Conservation (phyloP, 2,329 filamentous ascomycete species). For the Ilyonectria destructans region DNA sequence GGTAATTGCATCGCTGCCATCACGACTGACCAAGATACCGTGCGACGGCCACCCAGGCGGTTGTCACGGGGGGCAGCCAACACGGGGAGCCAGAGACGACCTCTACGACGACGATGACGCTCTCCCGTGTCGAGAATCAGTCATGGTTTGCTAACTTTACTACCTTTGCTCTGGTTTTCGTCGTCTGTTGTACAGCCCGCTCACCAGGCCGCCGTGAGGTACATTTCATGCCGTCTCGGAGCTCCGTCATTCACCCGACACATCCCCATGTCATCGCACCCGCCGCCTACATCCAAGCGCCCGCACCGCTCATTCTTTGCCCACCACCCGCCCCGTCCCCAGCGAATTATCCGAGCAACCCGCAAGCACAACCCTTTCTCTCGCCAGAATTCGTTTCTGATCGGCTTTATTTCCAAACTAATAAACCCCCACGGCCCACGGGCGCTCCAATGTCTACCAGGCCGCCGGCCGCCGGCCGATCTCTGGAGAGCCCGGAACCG, state of each 20-base stretch:
- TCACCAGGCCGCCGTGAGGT: constrained; percentile 5
- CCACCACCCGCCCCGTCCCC: neutral
- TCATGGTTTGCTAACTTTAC: neutral
- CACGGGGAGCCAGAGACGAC: neutral
- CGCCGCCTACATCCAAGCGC: constrained; percentile 13
- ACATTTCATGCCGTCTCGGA: neutral
- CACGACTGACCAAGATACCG: constrained; percentile 7
- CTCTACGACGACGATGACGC: neutral
- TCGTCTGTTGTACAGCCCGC: neutral
- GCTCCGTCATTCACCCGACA: constrained; percentile 16
- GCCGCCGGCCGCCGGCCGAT: constrained; percentile 20
- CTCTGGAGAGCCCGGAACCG: constrained; percentile 9
- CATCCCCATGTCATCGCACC: neutral
- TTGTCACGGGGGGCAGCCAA: constrained; percentile 18
- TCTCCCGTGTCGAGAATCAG: neutral
- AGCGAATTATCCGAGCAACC: neutral
- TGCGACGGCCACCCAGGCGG: constrained; percentile 19
- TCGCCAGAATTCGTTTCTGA: neutral
- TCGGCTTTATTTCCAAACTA: constrained; percentile 14
- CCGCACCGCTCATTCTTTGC: constrained; percentile 17
- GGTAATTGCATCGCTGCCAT: constrained; percentile 46
- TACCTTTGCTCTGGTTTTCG: too few relatives aligned
- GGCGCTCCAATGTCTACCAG: constrained; percentile 6
- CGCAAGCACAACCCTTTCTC: neutral
- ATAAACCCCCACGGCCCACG: constrained; percentile 22